These are phyloP conservation scores for Yamadazyma sp. DNA, from an alignment of 1,139 yeast species.

Conservation along the genomic window DNA sequence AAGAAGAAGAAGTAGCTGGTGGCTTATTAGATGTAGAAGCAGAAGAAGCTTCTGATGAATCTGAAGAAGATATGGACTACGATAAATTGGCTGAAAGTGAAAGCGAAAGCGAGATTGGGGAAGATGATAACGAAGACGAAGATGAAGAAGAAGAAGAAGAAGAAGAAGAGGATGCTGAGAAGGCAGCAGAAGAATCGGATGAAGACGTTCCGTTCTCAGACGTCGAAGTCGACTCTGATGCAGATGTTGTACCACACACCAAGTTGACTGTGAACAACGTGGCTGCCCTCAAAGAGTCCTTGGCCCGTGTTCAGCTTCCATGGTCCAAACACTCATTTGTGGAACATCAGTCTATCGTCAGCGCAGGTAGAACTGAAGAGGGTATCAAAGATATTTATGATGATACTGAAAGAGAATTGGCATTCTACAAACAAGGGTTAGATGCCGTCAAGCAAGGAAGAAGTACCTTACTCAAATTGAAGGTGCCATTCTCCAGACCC, in stretches of 20 bases:
- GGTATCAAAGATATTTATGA: conserved; percentile 88
- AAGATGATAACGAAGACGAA: conserved; percentile 38
- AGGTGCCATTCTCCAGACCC: conserved; percentile 90
- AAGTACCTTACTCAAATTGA: conserved; percentile 58
- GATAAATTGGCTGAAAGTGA: conserved; percentile 59
- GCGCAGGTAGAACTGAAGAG: conserved; percentile 58
- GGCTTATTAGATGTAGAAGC: conserved; percentile 27
- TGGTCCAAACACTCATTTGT: conserved; percentile 72
- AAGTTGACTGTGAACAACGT: conserved; percentile 77
- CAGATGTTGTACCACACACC: conserved; percentile 86
- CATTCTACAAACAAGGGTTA: conserved; percentile 88
- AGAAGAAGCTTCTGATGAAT: conserved; percentile 30
- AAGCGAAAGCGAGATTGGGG: conserved; percentile 39
- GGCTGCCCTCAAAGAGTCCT: conserved; percentile 67
- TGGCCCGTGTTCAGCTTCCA: conserved; percentile 68
- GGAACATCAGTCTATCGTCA: conserved; percentile 77
- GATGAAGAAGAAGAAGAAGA: conserved; percentile 47
- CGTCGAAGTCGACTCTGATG: conserved; percentile 80
- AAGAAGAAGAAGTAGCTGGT: conserved; percentile 23
- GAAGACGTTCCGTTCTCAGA: conserved; percentile 77
- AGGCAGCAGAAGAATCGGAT: conserved; percentile 43
- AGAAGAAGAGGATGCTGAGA: conserved; percentile 46
- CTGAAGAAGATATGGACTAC: conserved; percentile 45
- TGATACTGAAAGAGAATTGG: conserved; percentile 75
- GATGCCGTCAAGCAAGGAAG: conserved; percentile 80